Conservation (phyloP, 768 basidiomycete genomes). For the Megacollybia marginata region DNA sequence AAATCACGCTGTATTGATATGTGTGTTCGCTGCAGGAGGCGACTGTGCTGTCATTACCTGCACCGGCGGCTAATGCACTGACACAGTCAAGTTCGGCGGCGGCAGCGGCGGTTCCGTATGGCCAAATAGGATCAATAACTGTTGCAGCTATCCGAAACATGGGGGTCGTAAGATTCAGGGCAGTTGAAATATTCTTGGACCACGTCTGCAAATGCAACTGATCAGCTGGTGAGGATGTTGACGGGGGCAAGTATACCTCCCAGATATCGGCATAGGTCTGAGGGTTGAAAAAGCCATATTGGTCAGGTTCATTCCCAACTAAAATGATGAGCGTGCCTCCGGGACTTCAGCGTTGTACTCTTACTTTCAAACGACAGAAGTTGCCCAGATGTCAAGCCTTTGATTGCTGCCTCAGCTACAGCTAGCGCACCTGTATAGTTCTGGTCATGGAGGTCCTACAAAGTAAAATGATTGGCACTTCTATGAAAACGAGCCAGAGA, state of each 20-base stretch:
- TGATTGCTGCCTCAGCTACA: slow-evolving; percentile 34
- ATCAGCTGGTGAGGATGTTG: neutral
- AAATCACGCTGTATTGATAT: slow-evolving; percentile 43
- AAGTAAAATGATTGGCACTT: slow-evolving; percentile 1
- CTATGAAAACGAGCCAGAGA: neutral
- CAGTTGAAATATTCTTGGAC: slow-evolving; percentile 40
- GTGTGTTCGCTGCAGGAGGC: slow-evolving; percentile 46
- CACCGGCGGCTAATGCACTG: slow-evolving; percentile 41
- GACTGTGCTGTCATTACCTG: slow-evolving; percentile 31
- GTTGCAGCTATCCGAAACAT: slow-evolving; percentile 44
- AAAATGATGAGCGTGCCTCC: neutral
- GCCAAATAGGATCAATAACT: slow-evolving; percentile 44
- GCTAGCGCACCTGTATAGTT: slow-evolving; percentile 32
- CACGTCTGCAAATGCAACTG: slow-evolving; percentile 32
- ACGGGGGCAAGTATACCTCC: slow-evolving; percentile 24
- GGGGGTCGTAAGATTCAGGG: slow-evolving; percentile 28
- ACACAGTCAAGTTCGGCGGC: slow-evolving; percentile 39
- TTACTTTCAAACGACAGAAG: slow-evolving; percentile 40
- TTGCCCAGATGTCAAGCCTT: slow-evolving; percentile 28
- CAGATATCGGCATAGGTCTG: slow-evolving; percentile 36
- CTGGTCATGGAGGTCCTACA: slow-evolving; percentile 37
- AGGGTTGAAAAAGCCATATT: slow-evolving; percentile 36
- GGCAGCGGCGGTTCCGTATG: slow-evolving; percentile 35
- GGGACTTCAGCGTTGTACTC: neutral
- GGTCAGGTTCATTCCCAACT: slow-evolving; percentile 54